Percentiles rank a stretch among this genome's conserved stretches.
Evolutionary conservation across 768 basidiomycete species (phyloP).

Genomic region (Paxillus rubicundulus): DNA sequence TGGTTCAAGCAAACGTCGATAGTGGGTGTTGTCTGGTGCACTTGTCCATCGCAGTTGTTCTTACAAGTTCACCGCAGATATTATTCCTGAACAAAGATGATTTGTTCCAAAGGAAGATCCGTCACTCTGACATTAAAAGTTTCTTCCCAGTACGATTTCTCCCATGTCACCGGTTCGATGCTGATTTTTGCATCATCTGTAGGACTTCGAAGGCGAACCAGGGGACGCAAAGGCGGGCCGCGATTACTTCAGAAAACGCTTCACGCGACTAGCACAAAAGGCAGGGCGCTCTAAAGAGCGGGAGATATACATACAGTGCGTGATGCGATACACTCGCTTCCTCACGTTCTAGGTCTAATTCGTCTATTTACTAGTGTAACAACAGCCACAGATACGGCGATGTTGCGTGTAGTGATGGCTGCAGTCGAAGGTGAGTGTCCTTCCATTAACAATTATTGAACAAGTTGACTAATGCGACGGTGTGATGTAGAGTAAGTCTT

Average conservation of each 20-base stretch:
- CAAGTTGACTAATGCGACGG: slow-evolving; percentile 4
- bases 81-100: slow-evolving; percentile 96
- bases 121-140: slow-evolving; percentile 77
- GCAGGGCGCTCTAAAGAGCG: slow-evolving; percentile 81
- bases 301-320: slow-evolving; percentile 93
- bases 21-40: slow-evolving; percentile 42
- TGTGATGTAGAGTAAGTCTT: slow-evolving; percentile 61
- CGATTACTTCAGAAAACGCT: slow-evolving; percentile 88
- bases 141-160: slow-evolving; percentile 72
- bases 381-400: slow-evolving; percentile 85
- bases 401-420: slow-evolving; percentile 90
- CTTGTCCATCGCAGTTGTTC: neutral
- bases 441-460: neutral
- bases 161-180: neutral
- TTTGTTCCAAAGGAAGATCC: slow-evolving; percentile 83
- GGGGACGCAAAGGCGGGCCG: slow-evolving; percentile 73
- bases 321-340: slow-evolving; percentile 13
- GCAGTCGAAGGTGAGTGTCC: slow-evolving; percentile 82
- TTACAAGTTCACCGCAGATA: slow-evolving; percentile 49
- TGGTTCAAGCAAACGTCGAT: slow-evolving; percentile 96
- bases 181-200: neutral
- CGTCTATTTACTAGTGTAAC: slow-evolving; percentile 56
- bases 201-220: slow-evolving; percentile 85
- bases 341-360: slow-evolving; percentile 7
- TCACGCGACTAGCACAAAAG: slow-evolving; percentile 78